Evolutionary conservation across 1,284 basidiomycete genomes (phyloP), one percentile per base, ranked within the genome.

Genomic region (Peniophora sp.): DNA sequence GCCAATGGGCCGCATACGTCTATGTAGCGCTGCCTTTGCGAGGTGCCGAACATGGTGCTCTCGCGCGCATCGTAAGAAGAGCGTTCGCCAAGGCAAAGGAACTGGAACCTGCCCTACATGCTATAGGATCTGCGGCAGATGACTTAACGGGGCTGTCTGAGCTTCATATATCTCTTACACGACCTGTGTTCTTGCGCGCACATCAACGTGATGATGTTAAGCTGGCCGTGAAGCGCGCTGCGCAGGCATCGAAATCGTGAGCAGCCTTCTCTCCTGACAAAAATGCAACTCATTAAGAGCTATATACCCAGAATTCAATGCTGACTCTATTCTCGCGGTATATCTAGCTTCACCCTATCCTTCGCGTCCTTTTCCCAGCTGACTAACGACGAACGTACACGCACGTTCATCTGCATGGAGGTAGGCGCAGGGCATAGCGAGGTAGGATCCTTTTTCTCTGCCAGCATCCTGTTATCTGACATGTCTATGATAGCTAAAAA

Each of bases 1-100:
- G 90, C 0, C 88, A 91, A 63, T 92, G 79, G 62, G 79, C 83
- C 1, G 73, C 83, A 14, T 80, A 91, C 67, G 75, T 92, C 52
- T 92, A 86, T 62, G 71, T 89, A 10, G 77, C 83, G 2, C 59
- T 90, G 49, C 54, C 63, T 20, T 52, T 88, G 24, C 46, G 39
- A 19, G 52, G 19, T 11, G 63, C 69, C 14, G 65, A 57, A 38
- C 63, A 59, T 27, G 70, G 75, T 14, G 55, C 67, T 17, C 63
- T 86, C 47, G 65, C 68, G 53, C 64, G 66, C 25, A 56, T 85
- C n/a, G 54, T 90, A 17, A 59, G 67, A 52, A 69, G 75, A 19
- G 74, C 74, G 0, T 58, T 84, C n/a, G 49, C 56, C 2, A 59
- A 68, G 17, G 77, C 80, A 17, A 74, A 68, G 58, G 56, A 59